Conservation (phyloP, 805 yeast species). For the Candida silvatica region DNA sequence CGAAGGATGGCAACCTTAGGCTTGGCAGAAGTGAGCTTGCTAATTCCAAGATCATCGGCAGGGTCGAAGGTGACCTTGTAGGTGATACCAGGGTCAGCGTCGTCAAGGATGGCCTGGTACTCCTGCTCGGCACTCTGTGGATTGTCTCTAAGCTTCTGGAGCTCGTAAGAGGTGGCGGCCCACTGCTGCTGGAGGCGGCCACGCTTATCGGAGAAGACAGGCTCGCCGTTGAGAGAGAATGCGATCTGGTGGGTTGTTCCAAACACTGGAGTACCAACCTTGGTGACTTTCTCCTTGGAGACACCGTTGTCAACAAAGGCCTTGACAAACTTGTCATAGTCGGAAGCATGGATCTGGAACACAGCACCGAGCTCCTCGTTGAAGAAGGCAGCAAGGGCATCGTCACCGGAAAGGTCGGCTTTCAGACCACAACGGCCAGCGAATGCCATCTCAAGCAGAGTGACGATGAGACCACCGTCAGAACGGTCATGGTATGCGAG, state of each 20-base stretch:
- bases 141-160: conserved; percentile 90
- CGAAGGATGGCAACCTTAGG: conserved; percentile 95
- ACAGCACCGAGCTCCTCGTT: conserved; percentile 95
- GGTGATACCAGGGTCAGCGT: conserved; percentile 82
- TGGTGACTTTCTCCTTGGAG: conserved; percentile 38
- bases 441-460: conserved; percentile 92
- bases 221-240: conserved; percentile 36
- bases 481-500: conserved; percentile 92
- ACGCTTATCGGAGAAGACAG: conserved; percentile 48
- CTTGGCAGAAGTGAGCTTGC: conserved; percentile 26
- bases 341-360: conserved; percentile 65
- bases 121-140: conserved; percentile 89
- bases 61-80: conserved; percentile 71
- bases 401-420: conserved; percentile 29
- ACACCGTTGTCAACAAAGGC: conserved; percentile 56
- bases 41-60: conserved; percentile 35
- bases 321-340: conserved; percentile 44
- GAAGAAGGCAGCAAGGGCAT: conserved; percentile 52
- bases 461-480: conserved; percentile 89
- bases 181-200: conserved; percentile 71
- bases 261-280: conserved; percentile 66
- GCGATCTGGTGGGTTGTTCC: conserved; percentile 35
- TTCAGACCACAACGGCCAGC: conserved; percentile 86
- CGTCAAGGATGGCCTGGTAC: conserved; percentile 62
- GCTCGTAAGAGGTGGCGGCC: conserved; percentile 81